These are phyloP conservation scores for Aureobasidium namibiae DNA, from an alignment of 2,329 filamentous ascomycete genomes.

Conservation along the genomic window DNA sequence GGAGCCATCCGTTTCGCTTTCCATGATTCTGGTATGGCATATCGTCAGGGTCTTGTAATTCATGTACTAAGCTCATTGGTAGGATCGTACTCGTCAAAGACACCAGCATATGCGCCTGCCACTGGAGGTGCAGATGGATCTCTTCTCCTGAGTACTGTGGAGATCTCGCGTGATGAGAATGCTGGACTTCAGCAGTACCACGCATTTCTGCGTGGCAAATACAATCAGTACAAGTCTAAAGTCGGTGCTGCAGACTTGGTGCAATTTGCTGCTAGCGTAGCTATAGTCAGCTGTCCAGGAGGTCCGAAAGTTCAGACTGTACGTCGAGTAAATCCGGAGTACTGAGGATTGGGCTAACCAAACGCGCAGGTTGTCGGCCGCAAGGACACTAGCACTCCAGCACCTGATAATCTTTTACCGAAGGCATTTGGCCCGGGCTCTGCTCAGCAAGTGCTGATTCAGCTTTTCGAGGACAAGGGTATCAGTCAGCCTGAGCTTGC, in stretches of 20 bases:
- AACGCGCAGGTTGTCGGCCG: conserved; percentile 34
- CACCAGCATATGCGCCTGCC: conserved; percentile 20
- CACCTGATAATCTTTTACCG: conserved; percentile 28
- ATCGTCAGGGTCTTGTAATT: too few relatives aligned
- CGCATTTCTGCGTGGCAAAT: conserved; percentile 32
- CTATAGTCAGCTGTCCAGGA: conserved; percentile 43
- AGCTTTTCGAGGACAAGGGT: conserved; percentile 43
- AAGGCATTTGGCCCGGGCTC: conserved; percentile 30
- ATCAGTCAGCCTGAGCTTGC: conserved; percentile 43
- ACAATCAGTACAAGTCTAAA: conserved; percentile 16
- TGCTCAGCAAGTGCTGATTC: conserved; percentile 32
- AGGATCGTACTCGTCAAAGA: conserved; percentile 18
- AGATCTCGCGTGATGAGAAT: conserved; percentile 32
- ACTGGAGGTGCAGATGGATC: conserved; percentile 42
- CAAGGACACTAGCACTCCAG: conserved; percentile 28
- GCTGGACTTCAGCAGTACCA: conserved; percentile 27
- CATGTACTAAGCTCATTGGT: not conserved
- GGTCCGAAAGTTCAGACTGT: conserved; percentile 39
- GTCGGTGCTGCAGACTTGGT: conserved; percentile 48
- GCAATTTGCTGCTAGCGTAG: conserved; percentile 35
- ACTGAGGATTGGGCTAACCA: conserved; percentile 15
- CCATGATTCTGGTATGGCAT: conserved; percentile 30
- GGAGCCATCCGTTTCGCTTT: conserved; percentile 29
- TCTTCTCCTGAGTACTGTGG: conserved; percentile 34
- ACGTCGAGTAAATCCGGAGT: not conserved